Conservation (phyloP, 176 grass and related monocot species). For the Carex cristatella region DNA sequence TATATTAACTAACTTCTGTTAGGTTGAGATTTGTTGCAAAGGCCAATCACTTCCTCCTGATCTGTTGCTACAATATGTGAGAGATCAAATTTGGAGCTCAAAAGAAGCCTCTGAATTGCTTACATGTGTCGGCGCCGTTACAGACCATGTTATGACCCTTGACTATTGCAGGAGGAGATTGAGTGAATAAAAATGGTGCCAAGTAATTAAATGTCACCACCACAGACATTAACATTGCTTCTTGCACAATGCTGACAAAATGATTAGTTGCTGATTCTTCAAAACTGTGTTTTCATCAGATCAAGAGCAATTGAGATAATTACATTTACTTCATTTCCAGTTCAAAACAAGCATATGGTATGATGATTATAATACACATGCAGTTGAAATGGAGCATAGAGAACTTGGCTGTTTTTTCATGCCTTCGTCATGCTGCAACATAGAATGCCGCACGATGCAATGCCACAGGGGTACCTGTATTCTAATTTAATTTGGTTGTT, state of each 20-base stretch:
- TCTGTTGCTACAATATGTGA: conserved; percentile 52
- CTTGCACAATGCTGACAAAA: not conserved
- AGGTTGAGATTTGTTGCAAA: conserved; percentile 47
- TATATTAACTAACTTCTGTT: conserved; percentile 5
- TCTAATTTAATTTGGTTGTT: not conserved
- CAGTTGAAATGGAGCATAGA: not conserved
- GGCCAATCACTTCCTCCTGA: conserved; percentile 55
- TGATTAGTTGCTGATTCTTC: not conserved
- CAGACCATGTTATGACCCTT: conserved; percentile 76
- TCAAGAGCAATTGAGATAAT: not conserved
- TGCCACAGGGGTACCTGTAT: not conserved
- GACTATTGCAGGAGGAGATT: conserved; percentile 45
- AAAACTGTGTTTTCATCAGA: not conserved
- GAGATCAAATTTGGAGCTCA: conserved; percentile 64
- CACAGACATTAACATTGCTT: not conserved
- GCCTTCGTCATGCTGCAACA: not conserved
- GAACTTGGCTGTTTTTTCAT: not conserved
- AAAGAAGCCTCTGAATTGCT: not conserved
- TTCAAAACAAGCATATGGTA: not conserved
- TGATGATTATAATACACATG: not conserved
- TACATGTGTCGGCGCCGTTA: not conserved
- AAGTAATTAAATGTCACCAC: not conserved
- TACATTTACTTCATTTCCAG: not conserved
- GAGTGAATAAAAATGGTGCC: conserved; percentile 8
- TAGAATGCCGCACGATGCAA: not conserved